Conservation (phyloP, 331 rosid species). For the Pyrus hybrid region DNA sequence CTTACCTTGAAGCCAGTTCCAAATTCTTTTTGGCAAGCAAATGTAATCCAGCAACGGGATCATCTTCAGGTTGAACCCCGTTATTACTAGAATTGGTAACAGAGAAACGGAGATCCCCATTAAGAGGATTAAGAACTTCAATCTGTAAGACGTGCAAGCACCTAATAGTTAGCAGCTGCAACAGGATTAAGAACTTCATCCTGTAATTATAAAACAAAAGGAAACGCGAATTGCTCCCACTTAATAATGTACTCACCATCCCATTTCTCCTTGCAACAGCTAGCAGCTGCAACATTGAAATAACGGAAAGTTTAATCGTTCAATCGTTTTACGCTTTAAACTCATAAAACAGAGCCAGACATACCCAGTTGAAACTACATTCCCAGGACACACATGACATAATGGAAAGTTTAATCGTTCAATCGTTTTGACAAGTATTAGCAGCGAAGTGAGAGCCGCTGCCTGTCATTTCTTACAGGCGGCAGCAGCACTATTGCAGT, state of each 20-base stretch:
- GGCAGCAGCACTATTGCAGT: slow-evolving; percentile 11
- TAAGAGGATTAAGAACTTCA: slow-evolving; percentile 72
- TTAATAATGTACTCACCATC: slow-evolving; percentile 32
- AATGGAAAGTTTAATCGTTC: background rate
- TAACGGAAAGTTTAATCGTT: background rate
- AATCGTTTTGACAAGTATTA: slow-evolving; percentile 20
- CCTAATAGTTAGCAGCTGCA: background rate
- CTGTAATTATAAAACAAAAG: no score
- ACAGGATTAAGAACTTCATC: no score
- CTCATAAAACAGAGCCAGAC: background rate
- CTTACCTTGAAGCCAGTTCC: slow-evolving; percentile 48
- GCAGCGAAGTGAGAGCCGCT: slow-evolving; percentile 34
- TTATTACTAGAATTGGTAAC: slow-evolving; percentile 22
- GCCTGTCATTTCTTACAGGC: slow-evolving; percentile 6
- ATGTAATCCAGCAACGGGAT: slow-evolving; percentile 67
- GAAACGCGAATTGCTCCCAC: background rate
- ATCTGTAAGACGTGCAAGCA: slow-evolving; percentile 39
- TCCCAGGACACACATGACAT: background rate
- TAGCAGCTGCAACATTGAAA: slow-evolving; percentile 55
- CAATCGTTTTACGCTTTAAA: background rate
- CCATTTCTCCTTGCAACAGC: slow-evolving; percentile 89
- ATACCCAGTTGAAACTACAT: background rate
- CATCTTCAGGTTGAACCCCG: slow-evolving; percentile 24
- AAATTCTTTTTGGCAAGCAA: slow-evolving; percentile 35
- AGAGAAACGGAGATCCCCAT: slow-evolving; percentile 44